Evolutionary conservation across 1,139 yeast species (phyloP).

Genomic region (Protomyces arabidopsidicola): DNA sequence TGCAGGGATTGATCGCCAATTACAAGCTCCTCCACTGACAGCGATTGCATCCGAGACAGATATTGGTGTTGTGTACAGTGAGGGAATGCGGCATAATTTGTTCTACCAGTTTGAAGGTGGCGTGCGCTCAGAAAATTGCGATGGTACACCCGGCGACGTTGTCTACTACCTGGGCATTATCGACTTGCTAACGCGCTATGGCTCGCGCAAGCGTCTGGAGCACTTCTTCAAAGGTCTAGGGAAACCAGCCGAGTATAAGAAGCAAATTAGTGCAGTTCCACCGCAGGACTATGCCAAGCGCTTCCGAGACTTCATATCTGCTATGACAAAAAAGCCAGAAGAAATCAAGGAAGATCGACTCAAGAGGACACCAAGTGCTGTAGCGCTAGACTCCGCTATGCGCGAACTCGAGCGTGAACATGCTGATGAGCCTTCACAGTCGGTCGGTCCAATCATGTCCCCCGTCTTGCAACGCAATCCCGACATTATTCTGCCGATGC

Average conservation of each 20-base stretch:
- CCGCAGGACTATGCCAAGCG: conserved; percentile 85
- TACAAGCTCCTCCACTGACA: conserved; percentile 1
- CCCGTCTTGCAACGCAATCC: conserved; percentile 7
- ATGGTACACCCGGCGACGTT: conserved; percentile 58
- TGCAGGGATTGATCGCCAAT: not conserved
- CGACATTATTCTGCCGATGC: conserved; percentile 2
- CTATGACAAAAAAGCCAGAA: conserved; percentile 31
- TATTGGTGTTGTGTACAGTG: conserved; percentile 3
- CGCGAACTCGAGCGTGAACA: conserved; percentile 19
- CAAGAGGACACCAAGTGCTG: conserved; percentile 22
- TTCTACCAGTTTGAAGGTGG: conserved; percentile 88
- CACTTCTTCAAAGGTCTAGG: conserved; percentile 77
- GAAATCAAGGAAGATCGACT: conserved; percentile 10
- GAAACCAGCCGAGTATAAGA: conserved; percentile 50
- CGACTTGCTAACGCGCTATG: conserved; percentile 86
- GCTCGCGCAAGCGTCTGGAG: conserved; percentile 69
- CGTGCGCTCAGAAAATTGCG: conserved; percentile 64
- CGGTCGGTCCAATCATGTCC: not conserved
- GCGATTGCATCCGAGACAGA: conserved; percentile 8
- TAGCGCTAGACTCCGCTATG: conserved; percentile 11
- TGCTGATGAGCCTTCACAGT: not conserved
- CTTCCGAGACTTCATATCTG: conserved; percentile 62
- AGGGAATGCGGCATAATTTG: conserved; percentile 43
- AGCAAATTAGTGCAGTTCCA: conserved; percentile 81
- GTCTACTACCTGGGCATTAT: conserved; percentile 90